Base-by-base conservation (phyloP, 2,329 filamentous ascomycete species). In the Sclerotinia borealis region DNA sequence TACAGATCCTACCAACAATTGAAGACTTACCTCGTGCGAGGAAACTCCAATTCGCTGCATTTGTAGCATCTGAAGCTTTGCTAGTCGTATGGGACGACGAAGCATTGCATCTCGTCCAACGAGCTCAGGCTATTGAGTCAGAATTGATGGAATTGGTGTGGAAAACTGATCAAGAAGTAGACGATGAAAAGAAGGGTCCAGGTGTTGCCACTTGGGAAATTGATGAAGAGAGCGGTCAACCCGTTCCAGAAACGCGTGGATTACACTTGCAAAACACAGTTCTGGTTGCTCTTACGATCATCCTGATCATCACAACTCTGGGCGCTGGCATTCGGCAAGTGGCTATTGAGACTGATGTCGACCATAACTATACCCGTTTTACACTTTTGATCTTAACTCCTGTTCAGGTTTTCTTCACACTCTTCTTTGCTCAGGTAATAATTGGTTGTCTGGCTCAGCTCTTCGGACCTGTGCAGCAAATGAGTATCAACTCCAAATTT, bases 21-120 rank as follows among this genome's bases (percentile, higher is more conserved):
- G 83, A 88, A 19, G 88, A 92, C 71, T 80, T 92, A 4, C 81
- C 85, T 0, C 81, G 85, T 47, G 89, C 89, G 6, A 82, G 90
- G 64, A 93, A 91, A 74, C 85, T 91, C 73, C 90, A 93, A 73
- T 92, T 89, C 68, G 90, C 90, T 15, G 90, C 91, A 9, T 93
- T 93, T 73, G 81, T 93, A 48, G 86, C 88, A 2, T 84, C 83
- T 0, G 86, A 90, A 66, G 84, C 85, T 5, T 78, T 93, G 6
- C 78, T 95, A 1, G 79, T 93, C 1, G 89, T 93, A 1, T 95
- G 91, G 91, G 90, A 93, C 68, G 90, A 93, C 68, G 89, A 93
- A 63, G 84, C 90, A 0, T 79, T 88, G 63, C 85, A 91, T 71
- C 78, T 93, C 10, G 80, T 92, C 6, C 77, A 84, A 62, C 81